Evolutionary conservation across 495 filamentous ascomycete genomes (phyloP), one percentile per base, ranked within the genome.

Genomic region (Penicillium pulvis): DNA sequence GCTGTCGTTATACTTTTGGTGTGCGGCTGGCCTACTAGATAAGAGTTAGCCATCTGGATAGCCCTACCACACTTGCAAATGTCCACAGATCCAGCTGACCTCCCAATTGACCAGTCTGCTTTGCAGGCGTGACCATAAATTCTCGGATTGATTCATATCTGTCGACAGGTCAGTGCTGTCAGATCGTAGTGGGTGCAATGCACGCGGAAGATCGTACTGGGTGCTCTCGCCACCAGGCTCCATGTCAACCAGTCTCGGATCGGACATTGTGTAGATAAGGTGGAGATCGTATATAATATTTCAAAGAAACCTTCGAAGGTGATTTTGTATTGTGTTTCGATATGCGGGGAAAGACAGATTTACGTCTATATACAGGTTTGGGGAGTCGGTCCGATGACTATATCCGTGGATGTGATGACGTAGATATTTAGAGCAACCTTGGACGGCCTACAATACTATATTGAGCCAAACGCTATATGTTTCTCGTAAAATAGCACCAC

Each of bases 71-170:
- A 3, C 35, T 11, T n/a, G 42, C 20, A 35, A 12, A 10, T 16
- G 16, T 11, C 33, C n/a, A 24, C 20, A 24, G 5, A 26, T 19
- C 20, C 16, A 50, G 60, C 68, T 55, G 68, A 86, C 85, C 71
- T 35, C 83, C 82, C 44, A 89, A 62, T 64, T 89, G 85, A 24
- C 87, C 87, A 17, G 75, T 77, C 59, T 80, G 71, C 58, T 85
- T 89, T 0, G 71, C 60, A 39, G 81, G 81, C 1, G 78, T 74
- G 31, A 78, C 55, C 3, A 73, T 81, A 41, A 79, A 76, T 24
- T 71, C 74, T 12, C 76, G 64, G 31, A 82, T 82, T 31, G 80
- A 83, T 69, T 88, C 86, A 65, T 90, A 89, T 71, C 85, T 88
- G 44, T 4, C 44, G 6, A 51, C 17, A 9, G 28, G 33, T 63